phyloP scores from a whole-genome alignment of 495 filamentous ascomycete genomes.

The Cetradonia linearis region DNA sequence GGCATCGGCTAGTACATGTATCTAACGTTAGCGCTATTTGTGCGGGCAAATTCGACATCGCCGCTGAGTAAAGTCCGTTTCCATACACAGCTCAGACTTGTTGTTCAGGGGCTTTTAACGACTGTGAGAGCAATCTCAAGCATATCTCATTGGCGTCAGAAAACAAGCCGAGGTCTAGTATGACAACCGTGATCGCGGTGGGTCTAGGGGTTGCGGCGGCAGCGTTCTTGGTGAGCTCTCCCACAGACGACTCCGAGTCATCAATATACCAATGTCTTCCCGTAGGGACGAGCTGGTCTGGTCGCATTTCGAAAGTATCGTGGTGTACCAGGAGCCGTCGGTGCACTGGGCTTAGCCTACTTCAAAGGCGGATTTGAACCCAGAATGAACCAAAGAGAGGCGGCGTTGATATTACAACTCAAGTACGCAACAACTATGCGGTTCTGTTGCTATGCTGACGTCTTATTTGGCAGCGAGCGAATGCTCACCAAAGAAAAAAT shows the following conservation, averaged over 20 bases:
- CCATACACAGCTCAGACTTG: not conserved
- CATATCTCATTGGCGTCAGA: not conserved
- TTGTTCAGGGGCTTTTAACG: not conserved
- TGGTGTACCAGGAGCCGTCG: slow-evolving; percentile 49
- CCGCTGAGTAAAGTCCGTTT: slow-evolving; percentile 5
- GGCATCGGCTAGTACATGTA: not conserved
- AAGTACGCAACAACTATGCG: slow-evolving; percentile 46
- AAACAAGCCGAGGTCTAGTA: slow-evolving; percentile 27
- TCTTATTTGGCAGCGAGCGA: slow-evolving; percentile 52
- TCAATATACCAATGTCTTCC: slow-evolving; percentile 17
- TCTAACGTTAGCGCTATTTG: not conserved
- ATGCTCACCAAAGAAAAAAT: slow-evolving; percentile 81
- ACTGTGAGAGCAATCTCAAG: not conserved
- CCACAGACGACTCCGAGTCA: not conserved
- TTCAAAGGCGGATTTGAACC: slow-evolving; percentile 97
- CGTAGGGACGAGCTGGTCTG: slow-evolving; percentile 79
- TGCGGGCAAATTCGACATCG: slow-evolving; percentile 13
- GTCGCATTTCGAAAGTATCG: slow-evolving; percentile 77
- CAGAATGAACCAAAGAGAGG: slow-evolving; percentile 85
- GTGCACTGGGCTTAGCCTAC: slow-evolving; percentile 75
- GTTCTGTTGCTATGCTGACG: not conserved
- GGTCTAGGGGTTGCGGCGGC: slow-evolving; percentile 71
- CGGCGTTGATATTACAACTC: slow-evolving; percentile 80
- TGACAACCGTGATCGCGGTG: slow-evolving; percentile 66
- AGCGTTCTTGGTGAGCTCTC: slow-evolving; percentile 58